Conservation (phyloP, 768 basidiomycete genomes). For the Amanita molliuscula region DNA sequence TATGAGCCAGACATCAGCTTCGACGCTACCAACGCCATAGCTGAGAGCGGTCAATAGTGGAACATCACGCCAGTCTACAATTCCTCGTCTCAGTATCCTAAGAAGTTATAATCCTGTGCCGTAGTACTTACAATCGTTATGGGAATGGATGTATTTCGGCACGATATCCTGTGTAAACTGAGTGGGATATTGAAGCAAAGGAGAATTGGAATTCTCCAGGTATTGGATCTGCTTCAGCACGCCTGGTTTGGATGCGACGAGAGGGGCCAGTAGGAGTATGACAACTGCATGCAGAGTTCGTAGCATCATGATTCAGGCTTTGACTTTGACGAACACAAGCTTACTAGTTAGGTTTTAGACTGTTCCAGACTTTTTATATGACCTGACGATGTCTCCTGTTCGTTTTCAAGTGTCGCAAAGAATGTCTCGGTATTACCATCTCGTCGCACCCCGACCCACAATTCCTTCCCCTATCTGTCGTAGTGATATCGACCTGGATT, state of each 20-base stretch:
- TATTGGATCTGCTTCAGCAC: constrained; percentile 6
- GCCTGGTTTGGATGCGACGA: constrained; percentile 1
- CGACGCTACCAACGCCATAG: constrained; percentile 38
- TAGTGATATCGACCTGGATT: too few species aligned
- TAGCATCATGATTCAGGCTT: background rate
- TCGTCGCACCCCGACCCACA: too few species aligned
- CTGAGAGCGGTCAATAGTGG: constrained; percentile 38
- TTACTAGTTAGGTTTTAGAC: too few species aligned
- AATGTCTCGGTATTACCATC: too few species aligned
- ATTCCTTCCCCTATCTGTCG: too few species aligned
- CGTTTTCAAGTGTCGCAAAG: too few species aligned
- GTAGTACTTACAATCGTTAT: constrained; percentile 38
- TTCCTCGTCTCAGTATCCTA: background rate
- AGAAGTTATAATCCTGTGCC: background rate
- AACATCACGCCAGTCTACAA: constrained; percentile 40
- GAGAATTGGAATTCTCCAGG: constrained; percentile 26
- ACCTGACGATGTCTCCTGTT: too few species aligned
- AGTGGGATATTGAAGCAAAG: constrained; percentile 32
- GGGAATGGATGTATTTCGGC: constrained; percentile 40
- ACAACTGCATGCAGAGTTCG: background rate
- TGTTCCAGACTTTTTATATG: too few species aligned
- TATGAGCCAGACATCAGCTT: constrained; percentile 42
- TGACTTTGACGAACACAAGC: too few species aligned
- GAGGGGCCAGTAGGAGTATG: background rate
- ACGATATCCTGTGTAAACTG: constrained; percentile 37